Percentiles rank a stretch among this genome's conserved stretches.
Evolutionary conservation across 257 asterid species (phyloP).

Genomic region (Verbascum thapsus): DNA sequence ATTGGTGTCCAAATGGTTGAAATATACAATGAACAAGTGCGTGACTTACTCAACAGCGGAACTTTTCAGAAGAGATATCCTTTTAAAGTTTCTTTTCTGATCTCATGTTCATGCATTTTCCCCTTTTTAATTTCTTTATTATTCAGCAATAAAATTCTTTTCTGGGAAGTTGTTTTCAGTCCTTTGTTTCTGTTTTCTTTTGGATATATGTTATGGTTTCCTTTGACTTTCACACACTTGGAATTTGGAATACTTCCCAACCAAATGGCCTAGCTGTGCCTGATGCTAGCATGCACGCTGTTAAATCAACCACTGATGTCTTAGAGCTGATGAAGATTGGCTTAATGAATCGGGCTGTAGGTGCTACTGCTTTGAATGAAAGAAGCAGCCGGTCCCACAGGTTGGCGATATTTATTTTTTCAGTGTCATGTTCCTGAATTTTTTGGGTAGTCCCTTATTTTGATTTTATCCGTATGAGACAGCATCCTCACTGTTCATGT

Average conservation of each 20-base stretch:
- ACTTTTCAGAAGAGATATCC: slow-evolving; percentile 88
- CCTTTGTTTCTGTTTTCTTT: slow-evolving; percentile 3
- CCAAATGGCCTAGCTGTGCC: slow-evolving; percentile 98
- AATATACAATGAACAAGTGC: slow-evolving; percentile 94
- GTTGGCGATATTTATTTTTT: slow-evolving; percentile 35
- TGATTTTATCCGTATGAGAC: slow-evolving; percentile 30
- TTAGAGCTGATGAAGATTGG: slow-evolving; percentile 83
- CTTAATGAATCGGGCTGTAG: slow-evolving; percentile 83
- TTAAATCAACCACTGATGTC: slow-evolving; percentile 77
- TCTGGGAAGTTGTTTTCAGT: slow-evolving; percentile 1
- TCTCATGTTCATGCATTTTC: slow-evolving; percentile 17
- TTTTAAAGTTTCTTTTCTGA: slow-evolving; percentile 27
- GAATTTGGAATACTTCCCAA: slow-evolving; percentile 88
- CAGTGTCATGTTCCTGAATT: slow-evolving; percentile 11
- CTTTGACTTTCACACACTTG: slow-evolving; percentile 91
- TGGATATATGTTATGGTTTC: slow-evolving; percentile 34
- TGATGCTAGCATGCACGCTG: slow-evolving; percentile 94
- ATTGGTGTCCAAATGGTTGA: slow-evolving; percentile 96
- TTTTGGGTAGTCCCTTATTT: slow-evolving; percentile 29
- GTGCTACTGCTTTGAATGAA: slow-evolving; percentile 93
- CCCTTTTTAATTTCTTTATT: neutral
- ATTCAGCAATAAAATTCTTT: slow-evolving; percentile 14
- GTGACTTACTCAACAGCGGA: slow-evolving; percentile 74
- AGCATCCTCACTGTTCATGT: slow-evolving; percentile 95
- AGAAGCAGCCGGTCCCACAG: slow-evolving; percentile 99